phyloP scores from a whole-genome alignment of 345 rosid species.

The Gossypium bickii region DNA sequence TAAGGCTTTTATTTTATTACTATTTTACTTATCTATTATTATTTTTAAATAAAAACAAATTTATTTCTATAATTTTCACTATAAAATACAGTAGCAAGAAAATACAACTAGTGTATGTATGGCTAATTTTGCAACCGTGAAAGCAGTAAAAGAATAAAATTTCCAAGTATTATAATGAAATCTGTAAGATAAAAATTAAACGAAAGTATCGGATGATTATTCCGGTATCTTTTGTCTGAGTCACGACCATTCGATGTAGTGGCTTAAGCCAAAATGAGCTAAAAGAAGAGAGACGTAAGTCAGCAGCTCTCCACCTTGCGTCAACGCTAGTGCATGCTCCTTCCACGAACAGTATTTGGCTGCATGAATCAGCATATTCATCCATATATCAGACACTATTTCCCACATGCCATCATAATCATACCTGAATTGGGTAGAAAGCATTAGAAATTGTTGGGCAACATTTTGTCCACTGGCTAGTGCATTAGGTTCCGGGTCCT shows the following conservation, averaged over 20 bases:
- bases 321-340: neutral
- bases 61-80: too few species aligned
- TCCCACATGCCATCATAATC: neutral
- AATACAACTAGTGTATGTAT: too few species aligned
- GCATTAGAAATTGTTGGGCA: neutral
- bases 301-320: neutral
- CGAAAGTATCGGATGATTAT: too few species aligned
- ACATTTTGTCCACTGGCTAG: fast-evolving
- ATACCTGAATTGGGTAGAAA: too few species aligned
- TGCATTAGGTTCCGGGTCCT: too few species aligned
- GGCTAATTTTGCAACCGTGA: neutral
- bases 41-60: too few species aligned
- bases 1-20: too few species aligned
- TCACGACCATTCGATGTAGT: neutral
- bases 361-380: neutral
- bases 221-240: too few species aligned
- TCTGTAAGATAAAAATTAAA: neutral
- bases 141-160: too few species aligned
- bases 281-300: neutral
- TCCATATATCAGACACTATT: neutral
- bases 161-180: too few species aligned
- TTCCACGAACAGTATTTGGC: neutral
- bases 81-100: too few species aligned
- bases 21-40: too few species aligned
- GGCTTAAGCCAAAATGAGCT: neutral